Conservation (phyloP, 2,329 filamentous ascomycete species). For the Elsinoe perseae region DNA sequence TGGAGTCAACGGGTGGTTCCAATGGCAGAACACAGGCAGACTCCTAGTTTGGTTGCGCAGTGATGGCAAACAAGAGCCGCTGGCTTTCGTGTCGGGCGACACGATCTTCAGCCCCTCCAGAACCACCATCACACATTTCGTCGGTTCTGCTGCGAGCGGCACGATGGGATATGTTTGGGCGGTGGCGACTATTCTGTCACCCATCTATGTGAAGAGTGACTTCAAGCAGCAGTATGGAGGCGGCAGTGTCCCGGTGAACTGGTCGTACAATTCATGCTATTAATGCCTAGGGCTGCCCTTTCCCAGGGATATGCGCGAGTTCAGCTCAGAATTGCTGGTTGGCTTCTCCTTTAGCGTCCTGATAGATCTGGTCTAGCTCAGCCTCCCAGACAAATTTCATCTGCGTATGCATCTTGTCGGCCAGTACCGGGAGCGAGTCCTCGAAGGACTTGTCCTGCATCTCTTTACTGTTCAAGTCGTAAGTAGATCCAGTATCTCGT, state of each 20-base stretch:
- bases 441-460: conserved; percentile 31
- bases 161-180: background rate
- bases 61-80: background rate
- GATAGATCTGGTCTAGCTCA: conserved; percentile 28
- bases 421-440: conserved; percentile 31
- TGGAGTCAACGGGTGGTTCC: background rate
- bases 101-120: background rate
- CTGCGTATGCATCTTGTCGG: conserved; percentile 26
- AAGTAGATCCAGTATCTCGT: conserved; percentile 29
- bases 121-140: background rate
- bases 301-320: background rate
- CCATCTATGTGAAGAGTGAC: background rate
- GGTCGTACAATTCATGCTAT: too few relatives aligned
- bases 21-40: background rate
- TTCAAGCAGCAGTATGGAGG: background rate
- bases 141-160: background rate
- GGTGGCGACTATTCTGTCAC: background rate
- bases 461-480: conserved; percentile 32
- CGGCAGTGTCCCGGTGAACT: too few relatives aligned
- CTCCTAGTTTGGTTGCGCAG: background rate
- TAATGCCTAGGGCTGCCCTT: too few relatives aligned
- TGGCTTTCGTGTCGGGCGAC: background rate
- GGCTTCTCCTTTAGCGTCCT: conserved; percentile 19
- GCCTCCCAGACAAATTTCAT: conserved; percentile 37
- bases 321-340: background rate